phyloP scores from a whole-genome alignment of 768 basidiomycete genomes.

The Kwoniella botswanensis region DNA sequence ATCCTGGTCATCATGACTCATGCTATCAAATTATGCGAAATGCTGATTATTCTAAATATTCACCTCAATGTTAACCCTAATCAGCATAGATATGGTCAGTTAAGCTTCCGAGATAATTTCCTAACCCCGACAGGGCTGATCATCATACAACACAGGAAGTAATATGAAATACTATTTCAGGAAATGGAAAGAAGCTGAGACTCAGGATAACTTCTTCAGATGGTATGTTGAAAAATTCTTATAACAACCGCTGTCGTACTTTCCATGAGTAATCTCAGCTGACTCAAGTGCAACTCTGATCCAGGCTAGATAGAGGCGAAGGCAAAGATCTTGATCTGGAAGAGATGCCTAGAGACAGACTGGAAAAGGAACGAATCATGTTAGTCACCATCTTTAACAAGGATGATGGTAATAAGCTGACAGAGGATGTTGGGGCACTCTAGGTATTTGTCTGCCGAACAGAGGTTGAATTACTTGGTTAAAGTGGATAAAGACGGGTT shows the following conservation, averaged over 20 bases:
- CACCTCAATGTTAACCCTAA: not conserved
- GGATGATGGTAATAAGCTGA: not conserved
- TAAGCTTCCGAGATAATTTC: not conserved
- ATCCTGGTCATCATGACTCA: no score
- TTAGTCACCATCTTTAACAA: slow-evolving; percentile 14
- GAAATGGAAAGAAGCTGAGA: slow-evolving; percentile 67
- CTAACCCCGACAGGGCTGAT: not conserved
- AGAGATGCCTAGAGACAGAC: slow-evolving; percentile 67
- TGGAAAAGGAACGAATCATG: slow-evolving; percentile 66
- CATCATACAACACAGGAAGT: slow-evolving; percentile 29
- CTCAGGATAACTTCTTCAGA: slow-evolving; percentile 70
- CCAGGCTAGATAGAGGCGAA: slow-evolving; percentile 68
- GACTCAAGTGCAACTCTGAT: not conserved
- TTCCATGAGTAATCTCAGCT: not conserved
- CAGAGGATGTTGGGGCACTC: not conserved
- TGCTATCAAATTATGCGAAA: no score
- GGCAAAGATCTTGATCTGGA: slow-evolving; percentile 66
- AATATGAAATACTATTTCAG: slow-evolving; percentile 63
- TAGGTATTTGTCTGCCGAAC: slow-evolving; percentile 68
- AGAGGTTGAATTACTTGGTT: slow-evolving; percentile 71
- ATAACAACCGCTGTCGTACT: not conserved
- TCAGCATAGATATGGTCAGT: slow-evolving; percentile 48
- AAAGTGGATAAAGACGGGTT: slow-evolving; percentile 64
- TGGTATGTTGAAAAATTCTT: slow-evolving; percentile 31
- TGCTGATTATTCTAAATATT: no score